Evolutionary conservation across 2,329 filamentous ascomycete species (phyloP), one percentile per base, ranked within the genome.

Genomic region (Sclerotinia glacialis): DNA sequence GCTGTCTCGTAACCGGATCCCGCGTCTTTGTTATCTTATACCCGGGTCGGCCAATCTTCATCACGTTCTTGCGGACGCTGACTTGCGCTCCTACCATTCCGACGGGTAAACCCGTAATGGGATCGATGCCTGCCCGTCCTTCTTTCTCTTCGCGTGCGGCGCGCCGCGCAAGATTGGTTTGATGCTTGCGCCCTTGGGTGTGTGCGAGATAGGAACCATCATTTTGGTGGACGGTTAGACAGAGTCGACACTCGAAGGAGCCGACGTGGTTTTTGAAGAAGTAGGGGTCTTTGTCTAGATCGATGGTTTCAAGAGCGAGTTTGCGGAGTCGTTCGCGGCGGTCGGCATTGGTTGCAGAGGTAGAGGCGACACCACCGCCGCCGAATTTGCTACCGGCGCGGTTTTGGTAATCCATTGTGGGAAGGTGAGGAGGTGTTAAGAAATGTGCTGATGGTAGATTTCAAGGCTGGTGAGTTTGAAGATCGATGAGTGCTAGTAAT

Each of bases 241-340:
- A 99, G 50, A 99, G 89, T 40, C 95, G 91, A 79, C 95, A 99
- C 80, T 99, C 95, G 80, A 97, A 99, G 76, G 90, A 95, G 76
- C 95, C 95, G 74, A 98, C 92, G 80, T 99, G 94, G 83, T 99
- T 99, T 79, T 96, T 96, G 89, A 99, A 99, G 83, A 98, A 97
- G 86, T 98, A 99, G 0, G 95, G 95, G 81, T 99, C 95, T 81
- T 97, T 98, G 81, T 98, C 95, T 70, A 98, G 91, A 82, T 98
- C 94, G 83, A 99, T 99, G 66, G 93, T 96, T 81, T 99, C 95
- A 76, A 99, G 91, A 67, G 95, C 95, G 77, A 99, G 93, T 82
- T 97, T 97, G 79, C 94, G 93, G 49, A 99, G 89, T 70, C 95
- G 93, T 80, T 99, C 95, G 78, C 95, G 92, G 68, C 95, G 92